A percentile compares a stretch with the other conserved stretches of the same genome.
Evolutionary conservation across 257 asterid genomes (phyloP).

Genomic region (Lantana camara): DNA sequence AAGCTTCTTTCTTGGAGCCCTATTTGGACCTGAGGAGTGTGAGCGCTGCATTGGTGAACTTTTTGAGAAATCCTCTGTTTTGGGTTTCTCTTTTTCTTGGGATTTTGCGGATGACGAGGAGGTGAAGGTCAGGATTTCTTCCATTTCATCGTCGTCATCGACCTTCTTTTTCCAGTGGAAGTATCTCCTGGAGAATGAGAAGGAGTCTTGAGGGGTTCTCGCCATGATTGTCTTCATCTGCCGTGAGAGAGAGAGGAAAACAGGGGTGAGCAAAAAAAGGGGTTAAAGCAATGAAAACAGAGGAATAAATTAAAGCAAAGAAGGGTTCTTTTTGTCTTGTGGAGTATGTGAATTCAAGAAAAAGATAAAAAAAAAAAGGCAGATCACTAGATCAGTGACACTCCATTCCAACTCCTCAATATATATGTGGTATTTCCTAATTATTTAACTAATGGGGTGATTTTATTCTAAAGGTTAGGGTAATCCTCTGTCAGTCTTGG

Average conservation of each 20-base stretch:
- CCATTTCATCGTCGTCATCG: slow-evolving; percentile 36
- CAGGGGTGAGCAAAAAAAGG: not conserved
- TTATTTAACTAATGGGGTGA: slow-evolving; percentile 22
- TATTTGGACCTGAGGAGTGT: slow-evolving; percentile 2
- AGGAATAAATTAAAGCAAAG: slow-evolving; percentile 18
- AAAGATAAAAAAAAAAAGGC: slow-evolving; percentile 6
- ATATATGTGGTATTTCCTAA: not conserved
- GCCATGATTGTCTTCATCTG: slow-evolving; percentile 78
- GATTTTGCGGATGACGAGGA: slow-evolving; percentile 36
- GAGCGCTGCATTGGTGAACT: slow-evolving; percentile 35
- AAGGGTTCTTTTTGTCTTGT: slow-evolving; percentile 37
- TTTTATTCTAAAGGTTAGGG: slow-evolving; percentile 21
- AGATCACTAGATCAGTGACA: slow-evolving; percentile 1
- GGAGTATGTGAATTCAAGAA: slow-evolving; percentile 1
- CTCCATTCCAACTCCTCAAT: slow-evolving; percentile 17
- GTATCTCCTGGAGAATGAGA: slow-evolving; percentile 81
- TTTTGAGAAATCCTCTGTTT: slow-evolving; percentile 24
- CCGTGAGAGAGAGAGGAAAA: not conserved
- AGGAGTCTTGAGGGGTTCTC: slow-evolving; percentile 63
- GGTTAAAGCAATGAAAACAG: slow-evolving; percentile 18
- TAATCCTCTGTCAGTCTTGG: slow-evolving; percentile 35
- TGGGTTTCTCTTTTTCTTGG: slow-evolving; percentile 28
- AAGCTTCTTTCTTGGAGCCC: slow-evolving; percentile 43
- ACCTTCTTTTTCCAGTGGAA: slow-evolving; percentile 65
- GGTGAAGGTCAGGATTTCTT: slow-evolving; percentile 40